phyloP scores from a whole-genome alignment of 495 filamentous ascomycete species.

The Daldinia caldariorum region DNA sequence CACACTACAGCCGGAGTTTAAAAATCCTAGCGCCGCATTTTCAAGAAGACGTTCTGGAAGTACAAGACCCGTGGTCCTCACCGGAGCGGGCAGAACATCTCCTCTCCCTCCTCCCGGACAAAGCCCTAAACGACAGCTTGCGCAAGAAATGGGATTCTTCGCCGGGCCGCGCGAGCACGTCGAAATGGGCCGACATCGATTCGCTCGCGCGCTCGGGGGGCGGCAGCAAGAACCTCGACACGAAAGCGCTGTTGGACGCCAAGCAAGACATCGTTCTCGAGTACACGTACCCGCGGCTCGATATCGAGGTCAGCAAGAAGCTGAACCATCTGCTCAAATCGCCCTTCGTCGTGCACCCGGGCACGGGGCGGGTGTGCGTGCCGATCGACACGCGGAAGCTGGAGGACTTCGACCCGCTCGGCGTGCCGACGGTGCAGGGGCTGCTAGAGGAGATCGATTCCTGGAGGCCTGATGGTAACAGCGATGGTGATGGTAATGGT shows the following conservation, averaged over 20 bases:
- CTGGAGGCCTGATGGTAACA: conserved; percentile 67
- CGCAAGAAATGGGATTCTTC: conserved; percentile 90
- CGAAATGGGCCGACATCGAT: conserved; percentile 96
- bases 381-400: conserved; percentile 78
- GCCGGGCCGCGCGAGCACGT: conserved; percentile 74
- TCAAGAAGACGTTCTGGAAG: conserved; percentile 76
- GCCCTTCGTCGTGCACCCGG: conserved; percentile 95
- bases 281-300: conserved; percentile 97
- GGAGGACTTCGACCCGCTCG: conserved; percentile 85
- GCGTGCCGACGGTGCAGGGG: conserved; percentile 85
- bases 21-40: conserved; percentile 76
- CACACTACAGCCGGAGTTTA: conserved; percentile 72
- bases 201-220: conserved; percentile 74
- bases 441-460: conserved; percentile 82
- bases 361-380: conserved; percentile 92
- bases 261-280: conserved; percentile 96
- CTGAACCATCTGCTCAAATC: conserved; percentile 96
- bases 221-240: conserved; percentile 70
- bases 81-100: conserved; percentile 75
- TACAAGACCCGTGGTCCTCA: conserved; percentile 86
- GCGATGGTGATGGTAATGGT: neutral
- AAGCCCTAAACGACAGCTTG: conserved; percentile 74
- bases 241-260: conserved; percentile 76
- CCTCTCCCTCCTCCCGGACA: conserved; percentile 81
- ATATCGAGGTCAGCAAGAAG: conserved; percentile 96